These are phyloP conservation scores for Calonectria henricotiae DNA, from an alignment of 2,329 filamentous ascomycete species.

Conservation along the genomic window DNA sequence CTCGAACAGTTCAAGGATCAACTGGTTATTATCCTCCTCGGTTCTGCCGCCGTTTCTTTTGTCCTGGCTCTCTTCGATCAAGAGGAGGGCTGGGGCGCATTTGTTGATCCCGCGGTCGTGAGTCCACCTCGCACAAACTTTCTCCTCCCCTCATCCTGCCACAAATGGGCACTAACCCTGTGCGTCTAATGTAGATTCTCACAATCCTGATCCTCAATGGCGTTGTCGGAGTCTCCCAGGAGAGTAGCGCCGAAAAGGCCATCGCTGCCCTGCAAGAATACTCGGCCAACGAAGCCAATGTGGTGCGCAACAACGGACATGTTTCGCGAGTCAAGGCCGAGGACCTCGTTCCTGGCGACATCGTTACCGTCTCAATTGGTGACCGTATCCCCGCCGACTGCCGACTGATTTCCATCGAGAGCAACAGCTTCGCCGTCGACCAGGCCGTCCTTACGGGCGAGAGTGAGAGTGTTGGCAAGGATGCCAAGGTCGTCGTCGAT, in stretches of 20 bases:
- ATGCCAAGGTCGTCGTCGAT: conserved; percentile 75
- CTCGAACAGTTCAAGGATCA: conserved; percentile 99
- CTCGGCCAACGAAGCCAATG: conserved; percentile 97
- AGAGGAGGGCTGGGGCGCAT: conserved; percentile 94
- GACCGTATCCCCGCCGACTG: conserved; percentile 97
- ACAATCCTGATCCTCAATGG: conserved; percentile 98
- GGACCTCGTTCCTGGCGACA: conserved; percentile 94
- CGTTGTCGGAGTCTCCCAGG: conserved; percentile 97
- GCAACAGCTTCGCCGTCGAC: conserved; percentile 97
- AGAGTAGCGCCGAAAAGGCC: conserved; percentile 98
- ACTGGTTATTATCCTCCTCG: conserved; percentile 94
- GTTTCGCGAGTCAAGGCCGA: conserved; percentile 93
- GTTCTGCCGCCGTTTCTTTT: conserved; percentile 94
- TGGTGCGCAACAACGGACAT: conserved; percentile 84
- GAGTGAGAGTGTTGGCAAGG: conserved; percentile 96
- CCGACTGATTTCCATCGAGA: conserved; percentile 89
- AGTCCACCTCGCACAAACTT: conserved; percentile 59
- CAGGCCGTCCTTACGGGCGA: conserved; percentile 98
- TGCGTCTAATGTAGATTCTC: conserved; percentile 78
- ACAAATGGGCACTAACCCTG: conserved; percentile 32
- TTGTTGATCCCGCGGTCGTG: conserved; percentile 96
- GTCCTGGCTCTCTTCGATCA: conserved; percentile 94
- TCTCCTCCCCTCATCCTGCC: conserved; percentile 18
- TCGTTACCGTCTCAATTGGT: conserved; percentile 89
- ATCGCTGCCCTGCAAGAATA: conserved; percentile 99